A percentile compares a stretch with the other conserved stretches of the same genome.
Conservation (phyloP, 2,329 filamentous ascomycete genomes). For the Fusarium tjaetaba region DNA sequence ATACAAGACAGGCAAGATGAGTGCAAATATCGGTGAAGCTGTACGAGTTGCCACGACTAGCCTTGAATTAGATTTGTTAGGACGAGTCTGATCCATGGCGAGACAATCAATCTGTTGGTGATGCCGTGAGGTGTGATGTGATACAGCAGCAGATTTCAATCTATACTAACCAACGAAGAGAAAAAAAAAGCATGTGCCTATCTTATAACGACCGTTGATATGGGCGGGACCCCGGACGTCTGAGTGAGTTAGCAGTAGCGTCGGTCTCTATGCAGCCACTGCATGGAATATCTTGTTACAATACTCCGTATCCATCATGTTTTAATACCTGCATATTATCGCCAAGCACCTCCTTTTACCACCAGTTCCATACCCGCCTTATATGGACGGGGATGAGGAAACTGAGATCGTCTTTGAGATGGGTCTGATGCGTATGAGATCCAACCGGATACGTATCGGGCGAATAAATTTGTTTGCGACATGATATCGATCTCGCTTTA, state of each 20-base stretch:
- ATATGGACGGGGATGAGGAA: conserved; percentile 32
- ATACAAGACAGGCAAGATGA: conserved; percentile 21
- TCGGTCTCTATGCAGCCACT: conserved; percentile 25
- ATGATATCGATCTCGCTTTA: conserved; percentile 16
- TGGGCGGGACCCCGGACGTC: conserved; percentile 4
- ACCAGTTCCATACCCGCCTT: conserved; percentile 35
- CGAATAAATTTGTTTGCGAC: conserved; percentile 16
- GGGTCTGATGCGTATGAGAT: conserved; percentile 24
- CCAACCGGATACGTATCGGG: conserved; percentile 17
- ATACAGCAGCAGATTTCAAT: conserved; percentile 29
- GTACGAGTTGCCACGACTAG: conserved; percentile 5
- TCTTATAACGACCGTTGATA: conserved; percentile 14
- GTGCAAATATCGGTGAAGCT: conserved; percentile 35
- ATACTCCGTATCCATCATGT: conserved; percentile 13
- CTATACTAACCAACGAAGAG: conserved; percentile 1
- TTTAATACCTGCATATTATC: conserved; percentile 23
- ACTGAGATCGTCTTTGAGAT: conserved; percentile 37
- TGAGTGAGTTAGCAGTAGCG: conserved; percentile 24
- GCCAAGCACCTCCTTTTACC: conserved; percentile 43
- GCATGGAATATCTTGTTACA: conserved; percentile 28
- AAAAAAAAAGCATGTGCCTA: background rate
- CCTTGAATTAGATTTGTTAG: conserved; percentile 9
- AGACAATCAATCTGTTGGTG: conserved; percentile 26
- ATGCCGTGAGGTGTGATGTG: conserved; percentile 20
- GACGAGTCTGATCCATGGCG: conserved; percentile 30